These are phyloP conservation scores for Colletotrichum coccodes DNA, from an alignment of 2,329 filamentous ascomycete genomes.

Conservation along the genomic window DNA sequence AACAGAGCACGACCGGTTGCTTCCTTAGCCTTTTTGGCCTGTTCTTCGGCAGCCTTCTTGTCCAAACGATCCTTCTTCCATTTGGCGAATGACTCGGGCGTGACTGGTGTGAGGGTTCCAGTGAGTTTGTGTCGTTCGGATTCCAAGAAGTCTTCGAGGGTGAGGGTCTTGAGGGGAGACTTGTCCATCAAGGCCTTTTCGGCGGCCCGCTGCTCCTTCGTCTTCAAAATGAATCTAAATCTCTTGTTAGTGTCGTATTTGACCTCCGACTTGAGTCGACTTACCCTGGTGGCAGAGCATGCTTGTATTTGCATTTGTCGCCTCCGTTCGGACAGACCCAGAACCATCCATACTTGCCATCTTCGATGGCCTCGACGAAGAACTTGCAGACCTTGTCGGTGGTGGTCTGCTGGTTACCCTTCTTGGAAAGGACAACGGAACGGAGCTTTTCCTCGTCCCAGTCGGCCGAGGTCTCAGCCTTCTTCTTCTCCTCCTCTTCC, in stretches of 20 bases:
- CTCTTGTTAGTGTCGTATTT: not conserved
- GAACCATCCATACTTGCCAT: constrained; percentile 99
- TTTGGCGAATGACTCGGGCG: constrained; percentile 89
- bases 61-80: constrained; percentile 96
- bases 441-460: constrained; percentile 98
- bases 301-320: constrained; percentile 98
- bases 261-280: constrained; percentile 46
- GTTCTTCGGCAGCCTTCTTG: constrained; percentile 95
- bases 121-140: constrained; percentile 95
- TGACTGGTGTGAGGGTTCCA: constrained; percentile 92
- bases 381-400: constrained; percentile 99
- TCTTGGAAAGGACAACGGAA: constrained; percentile 92
- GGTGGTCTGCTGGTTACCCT: constrained; percentile 93
- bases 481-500: constrained; percentile 80
- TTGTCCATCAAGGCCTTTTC: constrained; percentile 98
- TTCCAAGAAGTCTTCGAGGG: constrained; percentile 96
- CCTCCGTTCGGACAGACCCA: constrained; percentile 97
- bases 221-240: constrained; percentile 91
- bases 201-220: constrained; percentile 93
- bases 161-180: constrained; percentile 91
- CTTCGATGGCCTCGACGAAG: constrained; percentile 97
- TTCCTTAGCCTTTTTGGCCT: constrained; percentile 91
- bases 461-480: constrained; percentile 91
- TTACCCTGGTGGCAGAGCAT: constrained; percentile 93
- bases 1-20: constrained; percentile 95